phyloP scores from a whole-genome alignment of 805 yeast genomes.

The Metschnikowia gruessii region DNA sequence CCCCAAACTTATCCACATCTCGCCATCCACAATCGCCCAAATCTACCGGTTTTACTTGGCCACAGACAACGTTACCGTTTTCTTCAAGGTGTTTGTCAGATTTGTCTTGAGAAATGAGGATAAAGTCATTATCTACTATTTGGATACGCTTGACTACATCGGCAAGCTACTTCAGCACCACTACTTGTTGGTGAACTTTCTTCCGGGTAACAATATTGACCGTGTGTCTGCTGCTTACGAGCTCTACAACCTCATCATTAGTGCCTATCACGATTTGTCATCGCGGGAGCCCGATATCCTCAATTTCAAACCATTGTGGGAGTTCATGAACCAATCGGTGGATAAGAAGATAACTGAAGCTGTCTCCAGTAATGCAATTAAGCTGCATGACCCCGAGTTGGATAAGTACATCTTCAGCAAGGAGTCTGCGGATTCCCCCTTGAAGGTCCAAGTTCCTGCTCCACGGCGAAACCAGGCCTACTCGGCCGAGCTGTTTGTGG shows the following conservation, averaged over 20 bases:
- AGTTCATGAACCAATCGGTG: slow-evolving; percentile 28
- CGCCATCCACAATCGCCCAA: slow-evolving; percentile 28
- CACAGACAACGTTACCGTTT: slow-evolving; percentile 42
- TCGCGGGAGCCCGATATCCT: slow-evolving; percentile 34
- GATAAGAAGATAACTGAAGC: slow-evolving; percentile 20
- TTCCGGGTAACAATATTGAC: slow-evolving; percentile 29
- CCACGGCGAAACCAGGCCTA: slow-evolving; percentile 22
- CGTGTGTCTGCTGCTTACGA: slow-evolving; percentile 33
- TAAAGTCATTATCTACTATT: slow-evolving; percentile 36
- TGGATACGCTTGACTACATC: slow-evolving; percentile 42
- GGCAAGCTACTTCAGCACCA: slow-evolving; percentile 25
- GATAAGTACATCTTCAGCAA: slow-evolving; percentile 20
- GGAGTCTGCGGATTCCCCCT: slow-evolving; percentile 35
- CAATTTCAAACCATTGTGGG: slow-evolving; percentile 35
- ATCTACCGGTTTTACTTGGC: slow-evolving; percentile 33
- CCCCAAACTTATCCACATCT: slow-evolving; percentile 36
- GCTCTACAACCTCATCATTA: slow-evolving; percentile 33
- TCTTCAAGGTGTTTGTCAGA: slow-evolving; percentile 36
- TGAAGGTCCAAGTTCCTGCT: slow-evolving; percentile 27
- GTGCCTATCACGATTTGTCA: slow-evolving; percentile 34
- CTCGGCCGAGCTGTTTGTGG: slow-evolving; percentile 25
- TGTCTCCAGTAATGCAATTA: slow-evolving; percentile 1
- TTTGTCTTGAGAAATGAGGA: slow-evolving; percentile 39
- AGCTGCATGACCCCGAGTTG: background rate
- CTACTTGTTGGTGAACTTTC: slow-evolving; percentile 28